These are phyloP conservation scores for Solanum phureja DNA, from an alignment of 257 asterid genomes.

Conservation along the genomic window DNA sequence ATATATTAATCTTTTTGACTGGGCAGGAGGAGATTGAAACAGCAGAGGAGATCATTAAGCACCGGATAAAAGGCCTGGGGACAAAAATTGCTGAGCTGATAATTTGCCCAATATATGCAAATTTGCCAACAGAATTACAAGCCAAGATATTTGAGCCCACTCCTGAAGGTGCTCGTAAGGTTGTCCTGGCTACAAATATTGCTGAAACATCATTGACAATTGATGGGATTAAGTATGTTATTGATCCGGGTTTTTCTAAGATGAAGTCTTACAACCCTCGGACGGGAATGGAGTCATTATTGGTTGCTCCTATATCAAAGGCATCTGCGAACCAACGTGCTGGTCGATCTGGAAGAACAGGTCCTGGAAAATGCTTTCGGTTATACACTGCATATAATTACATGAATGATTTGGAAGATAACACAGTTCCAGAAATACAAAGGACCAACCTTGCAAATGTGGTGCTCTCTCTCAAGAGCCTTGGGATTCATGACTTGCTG, in stretches of 20 bases:
- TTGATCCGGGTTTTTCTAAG: slow-evolving; percentile 91
- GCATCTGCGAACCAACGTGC: slow-evolving; percentile 97
- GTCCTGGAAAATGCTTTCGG: slow-evolving; percentile 92
- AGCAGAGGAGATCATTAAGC: slow-evolving; percentile 33
- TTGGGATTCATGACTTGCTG: slow-evolving; percentile 78
- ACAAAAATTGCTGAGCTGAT: slow-evolving; percentile 37
- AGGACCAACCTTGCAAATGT: slow-evolving; percentile 89
- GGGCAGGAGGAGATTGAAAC: slow-evolving; percentile 42
- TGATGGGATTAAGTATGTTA: slow-evolving; percentile 90
- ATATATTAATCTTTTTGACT: slow-evolving; percentile 71
- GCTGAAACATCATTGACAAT: slow-evolving; percentile 90
- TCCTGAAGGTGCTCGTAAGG: slow-evolving; percentile 42
- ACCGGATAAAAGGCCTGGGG: slow-evolving; percentile 29
- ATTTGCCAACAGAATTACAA: slow-evolving; percentile 33
- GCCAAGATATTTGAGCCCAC: slow-evolving; percentile 35
- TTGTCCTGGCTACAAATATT: slow-evolving; percentile 34
- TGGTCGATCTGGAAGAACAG: slow-evolving; percentile 94
- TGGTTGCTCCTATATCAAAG: slow-evolving; percentile 78
- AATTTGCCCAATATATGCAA: slow-evolving; percentile 38
- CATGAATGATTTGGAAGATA: slow-evolving; percentile 74
- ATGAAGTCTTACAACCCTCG: slow-evolving; percentile 91
- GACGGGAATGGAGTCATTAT: slow-evolving; percentile 83
- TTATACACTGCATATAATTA: slow-evolving; percentile 70
- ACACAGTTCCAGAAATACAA: slow-evolving; percentile 89
- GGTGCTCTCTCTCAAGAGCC: slow-evolving; percentile 87